Evolutionary conservation across 1,284 basidiomycete species (phyloP).

Genomic region (Taiwanofungus camphoratus): DNA sequence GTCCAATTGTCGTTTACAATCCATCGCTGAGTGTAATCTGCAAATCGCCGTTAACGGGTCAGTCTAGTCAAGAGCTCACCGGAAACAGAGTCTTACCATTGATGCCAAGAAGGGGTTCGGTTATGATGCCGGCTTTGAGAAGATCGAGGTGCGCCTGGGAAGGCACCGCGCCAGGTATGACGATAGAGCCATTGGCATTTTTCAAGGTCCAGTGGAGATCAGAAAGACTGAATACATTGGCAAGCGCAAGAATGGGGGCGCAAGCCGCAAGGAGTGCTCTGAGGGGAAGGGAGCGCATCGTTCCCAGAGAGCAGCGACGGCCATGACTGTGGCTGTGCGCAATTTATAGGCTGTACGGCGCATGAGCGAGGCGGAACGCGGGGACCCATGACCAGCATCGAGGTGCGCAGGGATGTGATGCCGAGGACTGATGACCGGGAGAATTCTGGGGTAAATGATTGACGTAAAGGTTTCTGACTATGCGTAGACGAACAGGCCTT

Average conservation of each 20-base stretch:
- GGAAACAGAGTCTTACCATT: slow-evolving; percentile 34
- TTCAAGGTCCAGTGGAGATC: slow-evolving; percentile 45
- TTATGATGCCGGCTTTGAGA: slow-evolving; percentile 44
- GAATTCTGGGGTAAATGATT: not conserved
- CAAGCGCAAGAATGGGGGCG: slow-evolving; percentile 19
- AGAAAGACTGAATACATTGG: slow-evolving; percentile 38
- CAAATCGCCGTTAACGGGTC: slow-evolving; percentile 1
- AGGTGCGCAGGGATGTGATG: not conserved
- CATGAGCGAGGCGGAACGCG: not conserved
- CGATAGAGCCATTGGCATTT: slow-evolving; percentile 49
- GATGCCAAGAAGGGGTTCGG: slow-evolving; percentile 48
- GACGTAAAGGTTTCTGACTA: not conserved
- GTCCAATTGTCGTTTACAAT: slow-evolving; percentile 57
- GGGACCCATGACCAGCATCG: slow-evolving; percentile 4
- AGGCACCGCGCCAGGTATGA: slow-evolving; percentile 46
- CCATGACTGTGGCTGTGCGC: not conserved
- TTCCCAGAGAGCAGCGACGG: not conserved
- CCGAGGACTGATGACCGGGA: slow-evolving; percentile 2
- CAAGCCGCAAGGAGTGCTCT: slow-evolving; percentile 11
- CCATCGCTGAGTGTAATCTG: slow-evolving; percentile 55
- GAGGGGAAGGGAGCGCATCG: slow-evolving; percentile 3
- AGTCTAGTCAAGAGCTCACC: not conserved
- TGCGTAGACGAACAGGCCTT: no score
- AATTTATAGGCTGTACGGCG: no score
- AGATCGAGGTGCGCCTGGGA: slow-evolving; percentile 54